Evolutionary conservation across 2,329 filamentous ascomycete genomes (phyloP).

Genomic region (Chaetomiaceae sp.): DNA sequence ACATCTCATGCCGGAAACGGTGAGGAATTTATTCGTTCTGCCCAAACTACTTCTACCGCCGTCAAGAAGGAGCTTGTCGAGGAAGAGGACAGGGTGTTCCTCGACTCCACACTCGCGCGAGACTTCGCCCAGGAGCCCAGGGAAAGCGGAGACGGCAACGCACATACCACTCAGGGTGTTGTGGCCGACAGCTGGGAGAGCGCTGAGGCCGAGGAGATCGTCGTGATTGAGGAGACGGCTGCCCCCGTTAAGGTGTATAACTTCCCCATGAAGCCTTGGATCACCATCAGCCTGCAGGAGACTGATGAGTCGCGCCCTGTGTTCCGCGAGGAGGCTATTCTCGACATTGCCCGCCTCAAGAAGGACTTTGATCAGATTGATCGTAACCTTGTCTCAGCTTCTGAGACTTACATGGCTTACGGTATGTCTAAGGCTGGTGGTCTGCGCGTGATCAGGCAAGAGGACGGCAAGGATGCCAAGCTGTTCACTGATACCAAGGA

Average conservation of each 20-base stretch:
- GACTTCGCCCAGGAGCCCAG: slow-evolving; percentile 48
- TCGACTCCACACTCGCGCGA: slow-evolving; percentile 51
- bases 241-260: slow-evolving; percentile 78
- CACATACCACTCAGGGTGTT: slow-evolving; percentile 53
- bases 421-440: slow-evolving; percentile 91
- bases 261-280: slow-evolving; percentile 95
- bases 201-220: slow-evolving; percentile 67
- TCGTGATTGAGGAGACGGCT: slow-evolving; percentile 60
- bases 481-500: slow-evolving; percentile 89
- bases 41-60: slow-evolving; percentile 42
- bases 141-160: slow-evolving; percentile 52
- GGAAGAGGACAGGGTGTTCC: slow-evolving; percentile 46
- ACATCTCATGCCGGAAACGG: slow-evolving; percentile 50
- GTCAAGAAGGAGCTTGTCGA: slow-evolving; percentile 54
- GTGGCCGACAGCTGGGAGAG: slow-evolving; percentile 91
- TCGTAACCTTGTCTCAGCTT: slow-evolving; percentile 84
- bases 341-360: slow-evolving; percentile 91
- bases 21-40: slow-evolving; percentile 50
- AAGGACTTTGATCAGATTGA: slow-evolving; percentile 98
- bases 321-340: slow-evolving; percentile 74
- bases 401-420: slow-evolving; percentile 88
- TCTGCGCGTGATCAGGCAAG: slow-evolving; percentile 87
- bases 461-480: slow-evolving; percentile 86
- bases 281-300: slow-evolving; percentile 73
- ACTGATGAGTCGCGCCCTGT: slow-evolving; percentile 53